Conservation (phyloP, 805 yeast species). For the Metschnikowia koreensis region DNA sequence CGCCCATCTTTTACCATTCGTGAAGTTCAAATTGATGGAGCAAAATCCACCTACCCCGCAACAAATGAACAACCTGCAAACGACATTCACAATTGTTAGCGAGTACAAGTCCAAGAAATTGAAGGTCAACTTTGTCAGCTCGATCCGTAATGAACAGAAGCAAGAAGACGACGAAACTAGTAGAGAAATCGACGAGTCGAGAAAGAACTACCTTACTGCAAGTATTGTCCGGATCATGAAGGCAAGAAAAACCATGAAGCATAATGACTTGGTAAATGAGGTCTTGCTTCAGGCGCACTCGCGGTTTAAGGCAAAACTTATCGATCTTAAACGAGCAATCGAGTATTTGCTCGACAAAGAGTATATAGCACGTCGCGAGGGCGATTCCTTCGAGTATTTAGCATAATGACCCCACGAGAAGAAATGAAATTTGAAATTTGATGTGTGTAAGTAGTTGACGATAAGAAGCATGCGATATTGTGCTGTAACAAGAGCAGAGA, state of each 20-base stretch:
- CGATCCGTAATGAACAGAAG: constrained; percentile 57
- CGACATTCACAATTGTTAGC: constrained; percentile 65
- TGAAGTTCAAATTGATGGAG: constrained; percentile 70
- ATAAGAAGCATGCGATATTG: too few species aligned
- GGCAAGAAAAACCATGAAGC: constrained; percentile 77
- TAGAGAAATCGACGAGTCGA: constrained; percentile 80
- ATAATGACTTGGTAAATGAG: constrained; percentile 79
- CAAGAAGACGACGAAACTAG: constrained; percentile 73
- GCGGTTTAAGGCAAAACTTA: constrained; percentile 80
- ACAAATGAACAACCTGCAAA: constrained; percentile 41
- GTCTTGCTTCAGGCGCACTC: constrained; percentile 80
- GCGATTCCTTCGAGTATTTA: constrained; percentile 74
- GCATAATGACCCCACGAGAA: constrained; percentile 44
- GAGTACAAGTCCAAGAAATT: constrained; percentile 85
- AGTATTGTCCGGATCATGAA: constrained; percentile 97
- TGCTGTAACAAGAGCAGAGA: too few species aligned
- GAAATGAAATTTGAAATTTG: neutral
- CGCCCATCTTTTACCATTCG: constrained; percentile 74
- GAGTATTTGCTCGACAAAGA: constrained; percentile 84
- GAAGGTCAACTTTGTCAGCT: constrained; percentile 73
- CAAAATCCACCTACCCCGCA: constrained; percentile 65
- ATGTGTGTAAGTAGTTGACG: neutral
- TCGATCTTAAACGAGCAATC: constrained; percentile 84
- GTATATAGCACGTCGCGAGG: constrained; percentile 74
- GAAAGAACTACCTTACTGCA: constrained; percentile 83